Base-by-base conservation (phyloP, 1,139 yeast species). In the Blastobotrys elegans region DNA sequence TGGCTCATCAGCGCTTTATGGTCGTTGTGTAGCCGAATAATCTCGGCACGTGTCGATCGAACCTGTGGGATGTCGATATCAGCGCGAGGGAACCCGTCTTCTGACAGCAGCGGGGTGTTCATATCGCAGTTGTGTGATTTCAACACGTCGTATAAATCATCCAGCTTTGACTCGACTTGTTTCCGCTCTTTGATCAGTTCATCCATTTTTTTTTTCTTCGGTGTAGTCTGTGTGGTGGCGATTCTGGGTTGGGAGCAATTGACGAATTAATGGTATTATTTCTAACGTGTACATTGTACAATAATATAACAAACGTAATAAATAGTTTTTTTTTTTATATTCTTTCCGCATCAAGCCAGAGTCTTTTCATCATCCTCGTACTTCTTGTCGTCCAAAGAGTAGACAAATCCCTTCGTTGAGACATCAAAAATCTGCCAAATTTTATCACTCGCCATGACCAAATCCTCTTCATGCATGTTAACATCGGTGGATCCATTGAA, bases 21-120 rank as follows among this genome's bases (percentile, higher is more conserved):
- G 63, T 90, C 97, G 59, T 88, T 89, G 50, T 81, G 70, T 46
- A 84, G 69, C 48, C 85, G 70, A 41, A 84, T 80, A 35, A 89
- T 78, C 57, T 76, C 76, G 7, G 80, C 76, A 52, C 96, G 67
- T 46, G 94, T 69, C 2, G 81, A 70, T 33, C 84, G 75, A 33
- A 75, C 59, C 48, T 69, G 70, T 3, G 83, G 80, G 4, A 90
- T 85, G 58, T 92, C 96, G 29, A 90, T 76, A 61, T 92, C 97
- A 14, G 73, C 68, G 33, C 97, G 71, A 0, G 98, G 98, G 56
- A 77, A 92, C 32, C 97, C 97, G 58, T 90, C 96, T 0, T 59
- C 52, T 0, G 84, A 76, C 2, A 84, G 64, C 54, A 90, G 67
- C 0, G 80, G 72, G 0, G 94, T 81, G 17, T 74, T 65, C 89